Conservation (phyloP, 805 yeast species). For the Kodamaea nitidulidarum region DNA sequence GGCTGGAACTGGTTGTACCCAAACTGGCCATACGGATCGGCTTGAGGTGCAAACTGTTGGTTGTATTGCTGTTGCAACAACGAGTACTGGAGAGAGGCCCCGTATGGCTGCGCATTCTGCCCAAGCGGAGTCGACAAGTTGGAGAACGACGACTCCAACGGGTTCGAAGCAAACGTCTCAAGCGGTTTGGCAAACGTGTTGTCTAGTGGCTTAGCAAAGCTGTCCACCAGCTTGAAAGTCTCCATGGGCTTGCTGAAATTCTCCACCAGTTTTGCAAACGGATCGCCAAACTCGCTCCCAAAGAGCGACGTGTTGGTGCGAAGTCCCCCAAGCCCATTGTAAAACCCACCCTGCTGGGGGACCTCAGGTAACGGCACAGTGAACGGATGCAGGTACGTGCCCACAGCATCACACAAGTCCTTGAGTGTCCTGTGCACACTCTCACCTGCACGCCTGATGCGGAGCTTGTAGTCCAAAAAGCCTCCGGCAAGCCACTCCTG, state of each 20-base stretch:
- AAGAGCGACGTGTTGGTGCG: constrained; percentile 20
- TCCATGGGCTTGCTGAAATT: background rate
- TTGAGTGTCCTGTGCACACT: constrained; percentile 45
- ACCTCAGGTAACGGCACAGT: constrained; percentile 48
- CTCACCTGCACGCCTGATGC: constrained; percentile 59
- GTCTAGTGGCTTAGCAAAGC: no score
- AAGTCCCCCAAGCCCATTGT: constrained; percentile 14
- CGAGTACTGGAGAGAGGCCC: constrained; percentile 5
- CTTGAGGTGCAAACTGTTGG: constrained; percentile 4
- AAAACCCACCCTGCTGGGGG: no score
- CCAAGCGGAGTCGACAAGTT: background rate
- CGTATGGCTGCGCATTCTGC: constrained; percentile 21
- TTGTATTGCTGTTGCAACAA: constrained; percentile 8
- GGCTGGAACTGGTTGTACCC: constrained; percentile 20
- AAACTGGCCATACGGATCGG: constrained; percentile 5
- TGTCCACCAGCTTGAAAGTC: background rate
- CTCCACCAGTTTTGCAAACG: background rate
- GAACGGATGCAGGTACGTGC: constrained; percentile 58
- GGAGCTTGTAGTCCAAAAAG: constrained; percentile 52
- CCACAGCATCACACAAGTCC: constrained; percentile 47
- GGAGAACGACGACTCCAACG: background rate
- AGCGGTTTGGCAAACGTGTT: constrained; percentile 10
- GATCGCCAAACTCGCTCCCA: constrained; percentile 19
- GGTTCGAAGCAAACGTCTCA: constrained; percentile 7
- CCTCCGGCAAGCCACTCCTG: constrained; percentile 68